These are phyloP conservation scores for Orobanche coerulescens DNA, from an alignment of 257 asterid genomes.

Conservation along the genomic window DNA sequence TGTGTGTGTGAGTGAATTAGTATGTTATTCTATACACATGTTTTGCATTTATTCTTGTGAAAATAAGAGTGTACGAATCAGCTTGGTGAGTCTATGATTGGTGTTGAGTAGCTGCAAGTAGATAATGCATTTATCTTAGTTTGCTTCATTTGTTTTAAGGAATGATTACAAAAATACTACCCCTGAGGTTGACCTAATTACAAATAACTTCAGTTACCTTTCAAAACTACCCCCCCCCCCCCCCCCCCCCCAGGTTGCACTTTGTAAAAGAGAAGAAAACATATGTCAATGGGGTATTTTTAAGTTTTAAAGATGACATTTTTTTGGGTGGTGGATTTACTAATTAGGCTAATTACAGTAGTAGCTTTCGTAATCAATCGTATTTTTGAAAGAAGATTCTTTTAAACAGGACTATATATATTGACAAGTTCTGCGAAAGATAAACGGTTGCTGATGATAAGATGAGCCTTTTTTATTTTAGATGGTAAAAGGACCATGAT, in stretches of 20 bases:
- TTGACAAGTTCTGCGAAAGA: too few relatives aligned
- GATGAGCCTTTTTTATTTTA: too few relatives aligned
- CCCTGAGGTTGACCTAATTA: neutral
- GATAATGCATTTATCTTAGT: neutral
- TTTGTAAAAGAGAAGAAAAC: neutral
- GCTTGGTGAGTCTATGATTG: slow-evolving; percentile 6
- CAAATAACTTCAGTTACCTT: neutral
- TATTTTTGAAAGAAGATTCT: neutral
- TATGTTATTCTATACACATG: slow-evolving; percentile 7
- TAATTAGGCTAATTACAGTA: neutral
- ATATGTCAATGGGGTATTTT: neutral
- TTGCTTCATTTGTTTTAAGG: neutral
- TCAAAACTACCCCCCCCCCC: neutral
- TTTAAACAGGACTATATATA: too few relatives aligned
- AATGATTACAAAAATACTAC: neutral
- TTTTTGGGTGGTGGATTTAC: neutral
- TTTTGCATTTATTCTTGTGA: neutral
- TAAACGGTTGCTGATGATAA: too few relatives aligned
- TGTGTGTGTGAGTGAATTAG: neutral
- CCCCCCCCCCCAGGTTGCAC: neutral
- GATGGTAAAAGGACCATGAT: too few relatives aligned
- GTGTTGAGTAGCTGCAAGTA: neutral
- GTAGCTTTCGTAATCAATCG: neutral
- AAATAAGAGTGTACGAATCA: neutral
- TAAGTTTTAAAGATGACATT: neutral